Conservation (phyloP, 768 basidiomycete genomes). For the Tulasnella sp. region DNA sequence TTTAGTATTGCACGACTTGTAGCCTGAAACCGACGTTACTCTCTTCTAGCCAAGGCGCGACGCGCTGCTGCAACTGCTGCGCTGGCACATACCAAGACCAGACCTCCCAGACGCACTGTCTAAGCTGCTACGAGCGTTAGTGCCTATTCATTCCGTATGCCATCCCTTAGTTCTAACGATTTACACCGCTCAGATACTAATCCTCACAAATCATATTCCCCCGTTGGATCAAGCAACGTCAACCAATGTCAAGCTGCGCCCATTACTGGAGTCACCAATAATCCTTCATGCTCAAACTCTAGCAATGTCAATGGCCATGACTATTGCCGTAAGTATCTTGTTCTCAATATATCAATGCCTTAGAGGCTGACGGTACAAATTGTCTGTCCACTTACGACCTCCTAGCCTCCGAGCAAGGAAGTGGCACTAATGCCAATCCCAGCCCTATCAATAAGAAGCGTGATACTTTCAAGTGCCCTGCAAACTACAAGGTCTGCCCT, state of each 20-base stretch:
- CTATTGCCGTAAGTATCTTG: neutral
- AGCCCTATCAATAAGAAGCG: neutral
- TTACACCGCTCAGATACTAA: constrained; percentile 14
- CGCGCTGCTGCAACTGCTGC: constrained; percentile 20
- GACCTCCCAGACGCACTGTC: constrained; percentile 16
- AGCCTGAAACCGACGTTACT: neutral
- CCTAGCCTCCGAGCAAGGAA: neutral
- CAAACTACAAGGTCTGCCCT: neutral
- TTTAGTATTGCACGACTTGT: neutral
- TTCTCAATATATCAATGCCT: neutral
- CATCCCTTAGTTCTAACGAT: neutral
- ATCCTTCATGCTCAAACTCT: constrained; percentile 11
- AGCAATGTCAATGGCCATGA: neutral
- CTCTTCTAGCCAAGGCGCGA: constrained; percentile 1
- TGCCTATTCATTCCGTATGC: neutral
- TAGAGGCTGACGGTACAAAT: neutral
- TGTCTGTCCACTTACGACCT: neutral
- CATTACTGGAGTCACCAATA: constrained; percentile 9
- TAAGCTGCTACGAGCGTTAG: constrained; percentile 19
- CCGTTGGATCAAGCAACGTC: neutral
- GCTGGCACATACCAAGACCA: constrained; percentile 22
- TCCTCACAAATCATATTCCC: constrained; percentile 10
- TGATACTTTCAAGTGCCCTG: neutral
- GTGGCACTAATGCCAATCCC: neutral
- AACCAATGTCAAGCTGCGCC: constrained; percentile 6